Evolutionary conservation across 768 basidiomycete genomes (phyloP).

Genomic region (Xerocomellus intermedius): DNA sequence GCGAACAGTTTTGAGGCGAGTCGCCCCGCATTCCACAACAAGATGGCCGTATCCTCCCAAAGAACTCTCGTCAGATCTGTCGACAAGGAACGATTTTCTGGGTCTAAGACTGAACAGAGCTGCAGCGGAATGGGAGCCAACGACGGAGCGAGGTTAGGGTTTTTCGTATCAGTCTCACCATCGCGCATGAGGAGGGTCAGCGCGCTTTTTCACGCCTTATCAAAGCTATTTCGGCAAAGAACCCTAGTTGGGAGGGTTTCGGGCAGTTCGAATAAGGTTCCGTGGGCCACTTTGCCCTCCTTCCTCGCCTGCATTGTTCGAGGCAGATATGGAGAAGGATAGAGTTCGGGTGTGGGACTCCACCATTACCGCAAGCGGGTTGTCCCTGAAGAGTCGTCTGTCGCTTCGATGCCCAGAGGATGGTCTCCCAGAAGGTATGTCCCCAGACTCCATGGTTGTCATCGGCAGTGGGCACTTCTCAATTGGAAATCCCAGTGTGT

Average conservation of each 20-base stretch:
- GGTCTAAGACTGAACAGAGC: background rate
- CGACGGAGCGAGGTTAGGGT: background rate
- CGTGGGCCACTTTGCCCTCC: too few relatives aligned
- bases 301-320: too few relatives aligned
- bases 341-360: too few relatives aligned
- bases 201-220: too few relatives aligned
- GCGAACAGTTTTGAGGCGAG: background rate
- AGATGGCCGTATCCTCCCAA: background rate
- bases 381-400: background rate
- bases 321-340: too few relatives aligned
- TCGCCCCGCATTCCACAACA: slow-evolving; percentile 5
- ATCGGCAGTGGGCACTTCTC: background rate
- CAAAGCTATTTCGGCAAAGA: too few relatives aligned
- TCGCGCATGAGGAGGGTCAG: too few relatives aligned
- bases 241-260: too few relatives aligned
- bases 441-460: background rate
- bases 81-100: background rate
- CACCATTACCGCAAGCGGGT: too few relatives aligned
- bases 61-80: background rate
- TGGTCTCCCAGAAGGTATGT: slow-evolving; percentile 4
- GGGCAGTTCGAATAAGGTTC: too few relatives aligned
- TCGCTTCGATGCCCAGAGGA: slow-evolving; percentile 23
- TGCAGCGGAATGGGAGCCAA: slow-evolving; percentile 1
- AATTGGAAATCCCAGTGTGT: slow-evolving; percentile 1
- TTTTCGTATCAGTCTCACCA: too few relatives aligned